These are phyloP conservation scores for Marasmius oreades DNA, from an alignment of 1,284 basidiomycete species.

Conservation along the genomic window DNA sequence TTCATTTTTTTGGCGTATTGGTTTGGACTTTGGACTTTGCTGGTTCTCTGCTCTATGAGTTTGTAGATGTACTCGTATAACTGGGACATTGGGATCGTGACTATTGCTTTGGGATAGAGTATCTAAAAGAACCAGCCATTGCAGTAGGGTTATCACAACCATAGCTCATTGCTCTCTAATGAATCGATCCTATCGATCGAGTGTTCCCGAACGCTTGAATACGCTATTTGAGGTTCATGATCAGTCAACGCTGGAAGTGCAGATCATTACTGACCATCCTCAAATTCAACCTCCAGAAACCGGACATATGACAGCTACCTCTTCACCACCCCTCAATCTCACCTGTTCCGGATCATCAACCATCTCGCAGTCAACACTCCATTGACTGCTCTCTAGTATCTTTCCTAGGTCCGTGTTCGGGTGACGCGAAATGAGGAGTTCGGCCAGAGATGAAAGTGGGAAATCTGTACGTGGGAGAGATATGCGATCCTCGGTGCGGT, in stretches of 20 bases:
- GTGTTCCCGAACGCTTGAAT: no score
- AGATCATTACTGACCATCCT: neutral
- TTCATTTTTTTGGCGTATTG: neutral
- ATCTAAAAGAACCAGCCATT: no score
- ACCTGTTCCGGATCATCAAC: constrained; percentile 53
- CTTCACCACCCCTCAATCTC: constrained; percentile 67
- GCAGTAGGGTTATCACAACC: no score
- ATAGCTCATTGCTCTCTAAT: no score
- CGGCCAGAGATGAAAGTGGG: constrained; percentile 48
- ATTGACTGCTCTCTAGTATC: constrained; percentile 58
- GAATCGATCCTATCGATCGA: no score
- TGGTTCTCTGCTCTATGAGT: neutral
- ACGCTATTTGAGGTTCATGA: neutral
- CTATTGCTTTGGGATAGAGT: no score
- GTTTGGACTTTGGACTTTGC: neutral
- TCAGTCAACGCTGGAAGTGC: neutral
- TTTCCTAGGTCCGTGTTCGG: constrained; percentile 45
- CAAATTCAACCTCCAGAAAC: constrained; percentile 67
- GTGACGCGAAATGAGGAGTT: constrained; percentile 49
- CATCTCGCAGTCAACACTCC: constrained; percentile 82
- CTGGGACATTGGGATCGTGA: neutral
- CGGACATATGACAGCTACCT: constrained; percentile 78
- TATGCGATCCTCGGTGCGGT: constrained; percentile 52
- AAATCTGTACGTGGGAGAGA: constrained; percentile 37
- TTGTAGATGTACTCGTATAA: no score